phyloP scores from a whole-genome alignment of 1,284 basidiomycete genomes.

The Sanghuangporus sanghuang region DNA sequence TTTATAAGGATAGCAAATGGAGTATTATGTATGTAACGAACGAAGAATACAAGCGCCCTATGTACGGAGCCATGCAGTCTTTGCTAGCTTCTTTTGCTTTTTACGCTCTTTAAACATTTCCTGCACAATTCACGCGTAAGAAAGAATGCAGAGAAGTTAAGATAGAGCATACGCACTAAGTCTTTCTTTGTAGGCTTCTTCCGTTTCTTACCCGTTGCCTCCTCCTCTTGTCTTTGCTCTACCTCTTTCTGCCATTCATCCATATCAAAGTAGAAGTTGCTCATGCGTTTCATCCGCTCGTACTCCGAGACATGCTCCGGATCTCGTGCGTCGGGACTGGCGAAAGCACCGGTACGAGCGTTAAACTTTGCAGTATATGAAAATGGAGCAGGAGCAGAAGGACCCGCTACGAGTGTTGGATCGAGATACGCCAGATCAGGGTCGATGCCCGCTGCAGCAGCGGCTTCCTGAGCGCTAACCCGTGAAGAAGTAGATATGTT shows the following conservation, averaged over 20 bases:
- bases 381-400: conserved; percentile 38
- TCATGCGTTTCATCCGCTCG: conserved; percentile 82
- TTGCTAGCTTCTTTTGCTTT: conserved; percentile 74
- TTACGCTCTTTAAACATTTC: conserved; percentile 88
- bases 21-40: neutral
- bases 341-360: conserved; percentile 76
- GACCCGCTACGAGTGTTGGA: conserved; percentile 53
- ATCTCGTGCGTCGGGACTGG: conserved; percentile 58
- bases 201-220: conserved; percentile 54
- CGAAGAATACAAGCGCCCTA: conserved; percentile 26
- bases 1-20: neutral
- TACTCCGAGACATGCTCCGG: conserved; percentile 79
- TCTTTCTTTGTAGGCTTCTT: conserved; percentile 82
- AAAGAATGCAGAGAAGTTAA: conserved; percentile 2
- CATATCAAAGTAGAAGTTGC: conserved; percentile 85
- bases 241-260: conserved; percentile 75
- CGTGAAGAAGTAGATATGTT: conserved; percentile 27
- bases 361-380: conserved; percentile 76
- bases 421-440: conserved; percentile 80
- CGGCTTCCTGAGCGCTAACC: conserved; percentile 55
- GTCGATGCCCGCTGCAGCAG: conserved; percentile 75
- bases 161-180: conserved; percentile 50
- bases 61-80: conserved; percentile 85
- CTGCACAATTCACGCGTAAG: conserved; percentile 35
- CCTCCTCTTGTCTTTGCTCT: conserved; percentile 48